A percentile compares a stretch with the other conserved stretches of the same genome.
Conservation (phyloP, 495 filamentous ascomycete species). For the Aspergillus mulundensis region DNA sequence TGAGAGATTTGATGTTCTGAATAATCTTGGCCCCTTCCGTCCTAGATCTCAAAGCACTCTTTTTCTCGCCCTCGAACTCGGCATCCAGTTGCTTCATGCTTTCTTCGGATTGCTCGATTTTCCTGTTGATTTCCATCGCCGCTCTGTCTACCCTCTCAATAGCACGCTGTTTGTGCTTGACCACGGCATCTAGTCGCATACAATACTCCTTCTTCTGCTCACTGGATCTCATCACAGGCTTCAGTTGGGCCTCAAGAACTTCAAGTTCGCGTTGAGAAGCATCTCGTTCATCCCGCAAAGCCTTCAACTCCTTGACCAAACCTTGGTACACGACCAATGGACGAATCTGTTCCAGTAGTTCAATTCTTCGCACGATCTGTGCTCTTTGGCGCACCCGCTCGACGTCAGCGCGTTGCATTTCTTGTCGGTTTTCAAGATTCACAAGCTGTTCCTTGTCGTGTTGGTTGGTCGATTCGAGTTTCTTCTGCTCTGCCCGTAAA, state of each 20-base stretch:
- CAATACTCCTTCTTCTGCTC: slow-evolving; percentile 63
- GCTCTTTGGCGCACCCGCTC: slow-evolving; percentile 74
- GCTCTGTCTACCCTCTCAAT: slow-evolving; percentile 47
- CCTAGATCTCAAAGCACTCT: slow-evolving; percentile 45
- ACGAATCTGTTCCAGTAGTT: slow-evolving; percentile 59
- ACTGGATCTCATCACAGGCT: slow-evolving; percentile 63
- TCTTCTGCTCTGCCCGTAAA: slow-evolving; percentile 64
- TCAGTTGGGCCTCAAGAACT: slow-evolving; percentile 55
- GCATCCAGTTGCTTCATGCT: slow-evolving; percentile 51
- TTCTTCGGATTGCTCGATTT: slow-evolving; percentile 50
- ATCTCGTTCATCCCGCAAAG: slow-evolving; percentile 45
- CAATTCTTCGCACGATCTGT: slow-evolving; percentile 60
- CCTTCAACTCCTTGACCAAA: slow-evolving; percentile 26
- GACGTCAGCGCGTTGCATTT: slow-evolving; percentile 74
- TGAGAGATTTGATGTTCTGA: slow-evolving; percentile 40
- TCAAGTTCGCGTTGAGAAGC: slow-evolving; percentile 48
- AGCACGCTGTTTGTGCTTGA: slow-evolving; percentile 46
- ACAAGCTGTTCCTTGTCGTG: slow-evolving; percentile 57
- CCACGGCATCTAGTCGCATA: slow-evolving; percentile 43
- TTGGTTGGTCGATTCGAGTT: slow-evolving; percentile 53
- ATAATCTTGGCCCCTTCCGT: slow-evolving; percentile 44
- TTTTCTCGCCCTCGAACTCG: slow-evolving; percentile 56
- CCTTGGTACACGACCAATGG: slow-evolving; percentile 61
- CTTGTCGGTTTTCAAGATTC: slow-evolving; percentile 68
- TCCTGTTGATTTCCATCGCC: slow-evolving; percentile 46